These are phyloP conservation scores for Polyplosphaeria fusca DNA, from an alignment of 495 filamentous ascomycete genomes.

Conservation along the genomic window DNA sequence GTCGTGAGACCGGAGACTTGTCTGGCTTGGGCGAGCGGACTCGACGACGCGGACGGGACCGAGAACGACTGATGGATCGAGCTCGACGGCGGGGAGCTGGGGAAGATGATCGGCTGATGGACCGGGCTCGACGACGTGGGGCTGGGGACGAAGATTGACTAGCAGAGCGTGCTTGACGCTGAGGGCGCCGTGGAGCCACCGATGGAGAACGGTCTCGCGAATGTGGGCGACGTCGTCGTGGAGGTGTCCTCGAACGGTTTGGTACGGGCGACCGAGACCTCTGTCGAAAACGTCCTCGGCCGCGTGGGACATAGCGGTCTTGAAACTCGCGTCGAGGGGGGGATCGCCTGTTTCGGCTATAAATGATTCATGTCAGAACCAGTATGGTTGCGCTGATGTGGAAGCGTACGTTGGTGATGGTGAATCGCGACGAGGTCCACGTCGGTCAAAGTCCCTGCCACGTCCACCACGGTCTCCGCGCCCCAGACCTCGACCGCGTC, in stretches of 20 bases:
- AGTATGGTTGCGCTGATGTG: slow-evolving; percentile 12
- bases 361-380: slow-evolving; percentile 39
- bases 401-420: slow-evolving; percentile 2
- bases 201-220: too few relatives aligned
- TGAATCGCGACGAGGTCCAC: slow-evolving; percentile 30
- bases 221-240: neutral
- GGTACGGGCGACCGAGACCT: slow-evolving; percentile 19
- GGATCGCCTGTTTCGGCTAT: slow-evolving; percentile 50
- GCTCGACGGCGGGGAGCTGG: too few relatives aligned
- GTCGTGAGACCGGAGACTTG: too few relatives aligned
- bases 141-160: slow-evolving; percentile 5
- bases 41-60: too few relatives aligned
- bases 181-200: too few relatives aligned
- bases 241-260: slow-evolving; percentile 21
- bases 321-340: neutral
- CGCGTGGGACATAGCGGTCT: slow-evolving; percentile 6
- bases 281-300: slow-evolving; percentile 1
- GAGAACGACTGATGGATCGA: too few relatives aligned
- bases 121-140: too few relatives aligned
- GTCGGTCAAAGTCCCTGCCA: slow-evolving; percentile 49
- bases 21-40: too few relatives aligned
- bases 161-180: too few relatives aligned
- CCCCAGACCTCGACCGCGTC: neutral
- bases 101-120: too few relatives aligned
- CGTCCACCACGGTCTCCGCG: slow-evolving; percentile 49